These are phyloP conservation scores for Endocalyx cinctus DNA, from an alignment of 2,329 filamentous ascomycete genomes.

Conservation along the genomic window DNA sequence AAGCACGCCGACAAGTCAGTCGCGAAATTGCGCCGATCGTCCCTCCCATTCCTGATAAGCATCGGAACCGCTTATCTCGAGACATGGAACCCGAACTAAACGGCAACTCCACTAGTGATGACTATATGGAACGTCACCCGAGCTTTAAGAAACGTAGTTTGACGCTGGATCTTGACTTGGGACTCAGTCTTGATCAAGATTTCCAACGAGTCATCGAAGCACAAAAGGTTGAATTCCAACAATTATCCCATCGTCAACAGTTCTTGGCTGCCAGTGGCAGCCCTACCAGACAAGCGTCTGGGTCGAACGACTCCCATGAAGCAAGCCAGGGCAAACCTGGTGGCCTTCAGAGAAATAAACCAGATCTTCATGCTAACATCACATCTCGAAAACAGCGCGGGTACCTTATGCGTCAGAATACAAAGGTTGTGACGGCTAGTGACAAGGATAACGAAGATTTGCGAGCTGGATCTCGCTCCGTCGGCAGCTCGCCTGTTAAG, in stretches of 20 bases:
- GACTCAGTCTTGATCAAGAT: constrained; percentile 82
- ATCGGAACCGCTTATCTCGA: constrained; percentile 50
- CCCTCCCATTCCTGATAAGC: constrained; percentile 57
- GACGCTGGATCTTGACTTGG: constrained; percentile 75
- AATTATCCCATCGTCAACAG: constrained; percentile 18
- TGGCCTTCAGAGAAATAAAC: constrained; percentile 13
- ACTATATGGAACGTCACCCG: constrained; percentile 56
- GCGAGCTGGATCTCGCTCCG: constrained; percentile 51
- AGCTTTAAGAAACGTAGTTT: constrained; percentile 81
- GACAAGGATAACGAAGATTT: constrained; percentile 61
- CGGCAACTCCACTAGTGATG: constrained; percentile 31
- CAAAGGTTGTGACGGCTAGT: constrained; percentile 91
- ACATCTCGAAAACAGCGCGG: constrained; percentile 74
- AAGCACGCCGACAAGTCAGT: constrained; percentile 79
- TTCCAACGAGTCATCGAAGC: constrained; percentile 93
- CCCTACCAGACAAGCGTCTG: constrained; percentile 43
- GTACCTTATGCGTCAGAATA: constrained; percentile 98
- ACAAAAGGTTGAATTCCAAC: constrained; percentile 78
- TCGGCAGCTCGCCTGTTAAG: constrained; percentile 66
- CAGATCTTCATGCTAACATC: constrained; percentile 56
- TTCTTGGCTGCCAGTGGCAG: constrained; percentile 21
- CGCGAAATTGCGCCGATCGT: constrained; percentile 56
- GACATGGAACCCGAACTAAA: constrained; percentile 38
- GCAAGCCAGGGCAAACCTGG: constrained; percentile 16
- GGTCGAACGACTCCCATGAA: constrained; percentile 12